These are phyloP conservation scores for Arthrobotrys entomopaga DNA, from an alignment of 2,329 filamentous ascomycete genomes.

Conservation along the genomic window DNA sequence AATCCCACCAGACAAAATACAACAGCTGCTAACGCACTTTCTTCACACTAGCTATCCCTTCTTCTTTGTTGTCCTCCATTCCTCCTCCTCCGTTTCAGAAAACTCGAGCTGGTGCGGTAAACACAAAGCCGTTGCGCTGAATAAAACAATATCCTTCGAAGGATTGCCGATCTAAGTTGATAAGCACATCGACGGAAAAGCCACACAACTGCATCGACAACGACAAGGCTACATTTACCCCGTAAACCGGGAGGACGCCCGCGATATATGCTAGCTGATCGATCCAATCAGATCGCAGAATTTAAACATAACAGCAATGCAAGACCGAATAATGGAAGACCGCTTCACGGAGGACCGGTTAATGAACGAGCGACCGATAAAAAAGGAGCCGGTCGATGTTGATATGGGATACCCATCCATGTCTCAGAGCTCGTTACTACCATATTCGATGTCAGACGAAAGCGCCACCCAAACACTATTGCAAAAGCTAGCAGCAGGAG, in stretches of 20 bases:
- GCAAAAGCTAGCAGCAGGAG: not conserved
- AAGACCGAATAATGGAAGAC: conserved; percentile 14
- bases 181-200: no score
- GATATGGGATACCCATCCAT: not conserved
- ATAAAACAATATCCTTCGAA: no score
- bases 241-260: conserved; percentile 6
- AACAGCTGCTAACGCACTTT: conserved; percentile 43
- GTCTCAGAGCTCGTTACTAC: conserved; percentile 6
- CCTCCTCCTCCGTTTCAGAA: no score
- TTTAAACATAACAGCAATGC: conserved; percentile 3
- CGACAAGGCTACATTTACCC: not conserved
- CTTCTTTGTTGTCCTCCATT: not conserved
- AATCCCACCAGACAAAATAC: conserved; percentile 43
- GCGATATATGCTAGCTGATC: conserved; percentile 2
- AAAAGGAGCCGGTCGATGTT: conserved; percentile 20
- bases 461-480: not conserved
- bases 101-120: no score
- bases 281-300: conserved; percentile 5
- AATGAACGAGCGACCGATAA: no score
- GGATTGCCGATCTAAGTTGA: no score
- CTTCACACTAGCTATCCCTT: not conserved
- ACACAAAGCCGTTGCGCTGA: not conserved
- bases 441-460: conserved; percentile 5
- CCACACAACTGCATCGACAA: no score
- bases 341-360: no score